Conservation (phyloP, 345 rosid genomes). For the Eucalyptus leucophloia region DNA sequence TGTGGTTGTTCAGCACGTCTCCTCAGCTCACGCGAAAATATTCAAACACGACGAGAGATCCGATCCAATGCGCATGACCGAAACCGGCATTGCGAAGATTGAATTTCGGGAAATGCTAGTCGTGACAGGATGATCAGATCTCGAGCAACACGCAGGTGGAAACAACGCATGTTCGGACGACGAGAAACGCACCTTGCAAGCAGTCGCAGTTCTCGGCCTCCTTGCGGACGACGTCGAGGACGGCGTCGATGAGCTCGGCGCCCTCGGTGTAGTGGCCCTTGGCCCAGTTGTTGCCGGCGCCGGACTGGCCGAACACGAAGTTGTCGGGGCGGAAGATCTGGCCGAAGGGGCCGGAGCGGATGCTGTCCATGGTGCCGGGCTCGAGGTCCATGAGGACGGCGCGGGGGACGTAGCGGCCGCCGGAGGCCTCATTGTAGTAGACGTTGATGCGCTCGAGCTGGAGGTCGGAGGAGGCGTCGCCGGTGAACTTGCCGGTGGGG, state of each 20-base stretch:
- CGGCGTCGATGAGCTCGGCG: slow-evolving; percentile 87
- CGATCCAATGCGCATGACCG: neutral
- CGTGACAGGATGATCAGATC: neutral
- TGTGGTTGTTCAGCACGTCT: neutral
- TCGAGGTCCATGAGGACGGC: slow-evolving; percentile 99
- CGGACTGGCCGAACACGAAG: slow-evolving; percentile 81
- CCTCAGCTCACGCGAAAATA: neutral
- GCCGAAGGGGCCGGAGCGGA: slow-evolving; percentile 85
- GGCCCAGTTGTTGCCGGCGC: slow-evolving; percentile 87
- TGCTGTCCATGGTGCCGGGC: slow-evolving; percentile 98
- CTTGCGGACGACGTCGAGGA: slow-evolving; percentile 94
- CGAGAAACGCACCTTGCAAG: slow-evolving; percentile 56
- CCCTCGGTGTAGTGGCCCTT: slow-evolving; percentile 96
- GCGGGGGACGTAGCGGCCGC: slow-evolving; percentile 86
- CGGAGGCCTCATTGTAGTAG: slow-evolving; percentile 89
- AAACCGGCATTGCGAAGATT: neutral
- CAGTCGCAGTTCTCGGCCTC: slow-evolving; percentile 99
- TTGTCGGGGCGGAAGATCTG: slow-evolving; percentile 86
- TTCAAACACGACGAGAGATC: neutral
- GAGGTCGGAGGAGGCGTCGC: slow-evolving; percentile 44
- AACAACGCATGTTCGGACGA: neutral
- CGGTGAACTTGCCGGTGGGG: slow-evolving; percentile 61
- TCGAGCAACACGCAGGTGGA: neutral
- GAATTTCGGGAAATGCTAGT: neutral
- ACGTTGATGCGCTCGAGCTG: slow-evolving; percentile 92